phyloP scores from a whole-genome alignment of 108 stramenopile species.

The Asterionellopsis glacialis region DNA sequence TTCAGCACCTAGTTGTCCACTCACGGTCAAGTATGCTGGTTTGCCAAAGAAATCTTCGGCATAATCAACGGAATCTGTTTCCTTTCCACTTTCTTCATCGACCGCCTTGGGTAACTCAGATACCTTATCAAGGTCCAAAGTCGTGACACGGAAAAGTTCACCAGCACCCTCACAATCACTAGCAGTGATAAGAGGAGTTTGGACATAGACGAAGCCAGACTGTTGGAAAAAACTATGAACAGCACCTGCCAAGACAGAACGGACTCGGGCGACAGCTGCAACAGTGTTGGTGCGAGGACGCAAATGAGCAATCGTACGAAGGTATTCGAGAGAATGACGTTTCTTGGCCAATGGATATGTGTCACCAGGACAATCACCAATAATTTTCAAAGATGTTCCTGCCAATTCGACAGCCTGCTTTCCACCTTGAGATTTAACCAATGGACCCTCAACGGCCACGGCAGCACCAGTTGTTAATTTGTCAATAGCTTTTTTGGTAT shows the following conservation, averaged over 20 bases:
- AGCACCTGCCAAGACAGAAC: constrained; percentile 81
- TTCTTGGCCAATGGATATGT: constrained; percentile 98
- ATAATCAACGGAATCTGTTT: constrained; percentile 57
- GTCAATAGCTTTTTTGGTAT: constrained; percentile 63
- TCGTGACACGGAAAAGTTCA: constrained; percentile 98
- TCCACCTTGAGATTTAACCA: constrained; percentile 81
- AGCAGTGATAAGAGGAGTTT: constrained; percentile 96
- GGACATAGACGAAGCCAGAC: constrained; percentile 91
- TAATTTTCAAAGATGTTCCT: constrained; percentile 68
- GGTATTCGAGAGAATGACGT: constrained; percentile 94
- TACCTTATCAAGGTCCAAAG: constrained; percentile 76
- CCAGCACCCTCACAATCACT: constrained; percentile 99
- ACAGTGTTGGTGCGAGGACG: constrained; percentile 96
- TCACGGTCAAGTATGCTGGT: constrained; percentile 94
- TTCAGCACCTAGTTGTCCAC: constrained; percentile 95
- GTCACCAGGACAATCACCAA: constrained; percentile 91
- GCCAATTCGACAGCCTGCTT: constrained; percentile 90
- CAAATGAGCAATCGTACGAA: constrained; percentile 94
- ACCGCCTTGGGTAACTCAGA: constrained; percentile 44
- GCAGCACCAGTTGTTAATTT: constrained; percentile 90
- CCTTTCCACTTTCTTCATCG: constrained; percentile 37
- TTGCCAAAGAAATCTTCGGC: constrained; percentile 93
- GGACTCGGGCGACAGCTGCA: constrained; percentile 92
- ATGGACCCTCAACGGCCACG: constrained; percentile 75
- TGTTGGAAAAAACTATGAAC: constrained; percentile 90